phyloP scores from a whole-genome alignment of 2,329 filamentous ascomycete genomes.

The Blastomyces silverae region DNA sequence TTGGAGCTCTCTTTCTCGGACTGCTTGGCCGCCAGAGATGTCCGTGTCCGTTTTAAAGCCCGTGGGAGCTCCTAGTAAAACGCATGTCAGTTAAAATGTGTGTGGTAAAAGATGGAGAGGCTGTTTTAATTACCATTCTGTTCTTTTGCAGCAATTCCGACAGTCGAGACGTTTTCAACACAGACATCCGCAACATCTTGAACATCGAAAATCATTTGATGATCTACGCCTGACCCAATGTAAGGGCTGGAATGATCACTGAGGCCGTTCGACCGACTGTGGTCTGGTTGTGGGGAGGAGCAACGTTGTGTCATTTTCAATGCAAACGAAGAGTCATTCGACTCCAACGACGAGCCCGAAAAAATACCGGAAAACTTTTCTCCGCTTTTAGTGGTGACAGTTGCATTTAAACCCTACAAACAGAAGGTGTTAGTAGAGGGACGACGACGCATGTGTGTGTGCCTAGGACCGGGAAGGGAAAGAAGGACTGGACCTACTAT shows the following conservation, averaged over 20 bases:
- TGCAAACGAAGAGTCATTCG: constrained; percentile 49
- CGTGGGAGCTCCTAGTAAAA: constrained; percentile 52
- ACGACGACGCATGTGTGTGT: neutral
- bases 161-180: constrained; percentile 48
- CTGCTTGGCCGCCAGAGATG: constrained; percentile 67
- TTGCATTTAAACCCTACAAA: constrained; percentile 49
- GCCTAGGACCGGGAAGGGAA: neutral
- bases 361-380: constrained; percentile 57
- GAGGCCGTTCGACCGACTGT: constrained; percentile 38
- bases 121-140: constrained; percentile 50
- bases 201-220: constrained; percentile 55
- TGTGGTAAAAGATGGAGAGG: constrained; percentile 3
- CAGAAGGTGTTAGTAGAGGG: constrained; percentile 14
- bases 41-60: constrained; percentile 81
- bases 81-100: constrained; percentile 6
- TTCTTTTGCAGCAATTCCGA: constrained; percentile 46
- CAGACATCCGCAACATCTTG: constrained; percentile 54
- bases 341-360: constrained; percentile 49
- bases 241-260: constrained; percentile 37
- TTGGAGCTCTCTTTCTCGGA: constrained; percentile 68
- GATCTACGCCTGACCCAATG: constrained; percentile 40
- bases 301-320: constrained; percentile 59
- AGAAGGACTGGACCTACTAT: constrained; percentile 45
- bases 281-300: constrained; percentile 31
- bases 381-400: constrained; percentile 53